phyloP scores from a whole-genome alignment of 768 basidiomycete genomes.

The Podaxis sp. region DNA sequence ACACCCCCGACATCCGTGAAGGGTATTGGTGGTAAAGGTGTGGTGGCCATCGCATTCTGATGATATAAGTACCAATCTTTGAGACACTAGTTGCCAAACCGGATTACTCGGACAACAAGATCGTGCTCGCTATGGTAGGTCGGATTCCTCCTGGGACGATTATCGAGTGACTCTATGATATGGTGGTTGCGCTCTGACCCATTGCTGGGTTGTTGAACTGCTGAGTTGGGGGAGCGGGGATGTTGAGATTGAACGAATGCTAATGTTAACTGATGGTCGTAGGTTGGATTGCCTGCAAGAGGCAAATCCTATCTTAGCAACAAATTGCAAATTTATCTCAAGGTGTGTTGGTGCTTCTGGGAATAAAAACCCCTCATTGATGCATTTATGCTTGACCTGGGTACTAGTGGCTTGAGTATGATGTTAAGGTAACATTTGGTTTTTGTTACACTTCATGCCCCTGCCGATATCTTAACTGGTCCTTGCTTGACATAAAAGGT shows the following conservation, averaged over 20 bases:
- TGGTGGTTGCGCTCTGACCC: neutral
- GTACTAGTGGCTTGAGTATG: slow-evolving; percentile 92
- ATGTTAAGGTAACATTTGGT: slow-evolving; percentile 67
- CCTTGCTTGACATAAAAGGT: slow-evolving; percentile 47
- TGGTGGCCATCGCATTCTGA: slow-evolving; percentile 9
- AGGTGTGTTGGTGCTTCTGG: slow-evolving; percentile 42
- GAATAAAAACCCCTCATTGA: slow-evolving; percentile 8
- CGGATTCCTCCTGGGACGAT: neutral
- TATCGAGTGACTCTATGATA: neutral
- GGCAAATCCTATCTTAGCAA: slow-evolving; percentile 99
- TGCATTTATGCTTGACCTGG: slow-evolving; percentile 10
- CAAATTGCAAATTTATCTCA: slow-evolving; percentile 93
- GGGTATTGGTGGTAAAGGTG: slow-evolving; percentile 88
- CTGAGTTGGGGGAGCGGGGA: neutral
- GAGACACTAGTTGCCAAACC: slow-evolving; percentile 76
- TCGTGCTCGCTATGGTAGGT: slow-evolving; percentile 92
- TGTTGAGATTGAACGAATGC: neutral
- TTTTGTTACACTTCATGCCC: neutral
- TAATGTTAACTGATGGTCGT: neutral
- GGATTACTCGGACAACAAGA: slow-evolving; percentile 98
- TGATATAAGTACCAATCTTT: slow-evolving; percentile 3
- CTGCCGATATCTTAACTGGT: neutral
- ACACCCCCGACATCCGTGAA: slow-evolving; percentile 82
- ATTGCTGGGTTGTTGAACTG: neutral
- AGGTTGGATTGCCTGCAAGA: slow-evolving; percentile 97